Percentiles rank a stretch among this genome's conserved stretches.
These are phyloP conservation scores for Russula griseocarnosa DNA, from an alignment of 768 basidiomycete genomes.

Conservation along the genomic window DNA sequence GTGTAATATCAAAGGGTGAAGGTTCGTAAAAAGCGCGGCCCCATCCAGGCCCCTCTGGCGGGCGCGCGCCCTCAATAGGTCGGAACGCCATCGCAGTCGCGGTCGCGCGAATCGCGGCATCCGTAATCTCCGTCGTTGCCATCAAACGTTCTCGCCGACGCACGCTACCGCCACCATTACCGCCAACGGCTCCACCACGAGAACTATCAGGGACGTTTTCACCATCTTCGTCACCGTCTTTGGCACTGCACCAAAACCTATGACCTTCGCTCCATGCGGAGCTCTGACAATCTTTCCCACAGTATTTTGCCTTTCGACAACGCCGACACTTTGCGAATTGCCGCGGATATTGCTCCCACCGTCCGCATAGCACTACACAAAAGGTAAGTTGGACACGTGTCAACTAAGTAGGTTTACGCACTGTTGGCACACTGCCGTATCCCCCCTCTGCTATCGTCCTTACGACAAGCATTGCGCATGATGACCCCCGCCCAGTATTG, in stretches of 20 bases:
- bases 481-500: constrained; percentile 99
- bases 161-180: constrained; percentile 14
- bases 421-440: constrained; percentile 98
- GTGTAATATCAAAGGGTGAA: constrained; percentile 23
- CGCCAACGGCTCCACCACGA: neutral
- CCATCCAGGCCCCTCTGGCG: constrained; percentile 25
- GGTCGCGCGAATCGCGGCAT: constrained; percentile 26
- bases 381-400: neutral
- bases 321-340: constrained; percentile 97
- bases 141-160: constrained; percentile 21
- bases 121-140: constrained; percentile 27
- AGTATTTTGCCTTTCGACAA: constrained; percentile 97
- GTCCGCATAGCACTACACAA: constrained; percentile 79
- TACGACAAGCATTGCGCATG: constrained; percentile 98
- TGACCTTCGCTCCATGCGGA: constrained; percentile 96
- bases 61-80: constrained; percentile 23
- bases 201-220: constrained; percentile 28
- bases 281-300: constrained; percentile 95
- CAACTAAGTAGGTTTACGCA: constrained; percentile 39
- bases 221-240: constrained; percentile 46
- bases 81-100: constrained; percentile 23
- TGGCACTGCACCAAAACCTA: constrained; percentile 86
- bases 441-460: constrained; percentile 89
- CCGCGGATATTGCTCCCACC: constrained; percentile 87
- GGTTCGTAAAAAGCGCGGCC: constrained; percentile 29